These are phyloP conservation scores for Melaleuca alternifolia DNA, from an alignment of 345 rosid species.

Conservation along the genomic window DNA sequence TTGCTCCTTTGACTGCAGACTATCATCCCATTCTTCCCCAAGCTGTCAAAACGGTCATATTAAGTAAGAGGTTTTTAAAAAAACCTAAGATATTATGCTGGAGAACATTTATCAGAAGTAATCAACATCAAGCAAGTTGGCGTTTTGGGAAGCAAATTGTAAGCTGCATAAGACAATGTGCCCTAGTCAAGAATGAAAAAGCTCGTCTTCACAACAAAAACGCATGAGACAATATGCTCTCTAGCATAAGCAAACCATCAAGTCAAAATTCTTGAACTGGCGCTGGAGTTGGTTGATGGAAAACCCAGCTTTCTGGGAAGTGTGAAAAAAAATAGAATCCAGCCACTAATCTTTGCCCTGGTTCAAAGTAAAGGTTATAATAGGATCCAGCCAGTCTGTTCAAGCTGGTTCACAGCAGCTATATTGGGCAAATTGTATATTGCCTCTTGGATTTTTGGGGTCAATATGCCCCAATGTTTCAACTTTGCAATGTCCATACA, in stretches of 20 bases:
- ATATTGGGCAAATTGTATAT: background rate
- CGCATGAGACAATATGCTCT: background rate
- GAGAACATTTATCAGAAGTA: background rate
- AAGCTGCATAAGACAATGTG: background rate
- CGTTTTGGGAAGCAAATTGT: background rate
- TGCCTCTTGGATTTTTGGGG: background rate
- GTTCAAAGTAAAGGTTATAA: background rate
- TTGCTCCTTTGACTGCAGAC: slow-evolving; percentile 82
- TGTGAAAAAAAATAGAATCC: background rate
- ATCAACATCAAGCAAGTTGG: background rate
- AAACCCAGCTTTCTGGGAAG: background rate
- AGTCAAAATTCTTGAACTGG: background rate
- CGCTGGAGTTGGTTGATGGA: background rate
- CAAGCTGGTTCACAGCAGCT: background rate
- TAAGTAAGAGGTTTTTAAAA: background rate
- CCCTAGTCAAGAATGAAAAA: background rate
- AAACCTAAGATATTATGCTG: background rate
- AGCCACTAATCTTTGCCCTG: background rate
- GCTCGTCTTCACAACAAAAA: background rate
- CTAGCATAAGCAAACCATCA: background rate
- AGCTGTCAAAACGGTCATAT: slow-evolving; percentile 29
- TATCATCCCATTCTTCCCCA: slow-evolving; percentile 93
- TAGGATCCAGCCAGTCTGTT: background rate
- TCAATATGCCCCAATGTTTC: background rate
- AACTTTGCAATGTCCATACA: background rate